phyloP scores from a whole-genome alignment of 106 monocot species.

The Cymbidium sinense region DNA sequence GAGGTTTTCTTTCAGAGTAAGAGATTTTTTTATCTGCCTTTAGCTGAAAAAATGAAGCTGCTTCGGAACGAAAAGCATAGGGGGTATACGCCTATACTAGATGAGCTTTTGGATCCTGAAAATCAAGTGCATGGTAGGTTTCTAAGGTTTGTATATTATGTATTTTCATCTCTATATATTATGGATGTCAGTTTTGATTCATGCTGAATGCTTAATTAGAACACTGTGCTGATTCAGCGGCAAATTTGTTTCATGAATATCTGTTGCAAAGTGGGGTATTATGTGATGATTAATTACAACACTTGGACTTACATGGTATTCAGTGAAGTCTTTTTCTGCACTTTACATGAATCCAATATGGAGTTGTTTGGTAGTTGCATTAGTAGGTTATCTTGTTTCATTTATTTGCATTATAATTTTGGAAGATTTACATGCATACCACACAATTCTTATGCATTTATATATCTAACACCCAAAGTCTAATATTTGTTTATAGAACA shows the following conservation, averaged over 20 bases:
- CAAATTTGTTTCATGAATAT: neutral
- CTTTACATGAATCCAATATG: neutral
- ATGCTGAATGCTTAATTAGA: neutral
- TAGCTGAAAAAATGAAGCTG: constrained; percentile 58
- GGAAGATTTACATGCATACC: too few species aligned
- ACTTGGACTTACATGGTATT: neutral
- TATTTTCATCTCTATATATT: neutral
- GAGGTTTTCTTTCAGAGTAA: constrained; percentile 57
- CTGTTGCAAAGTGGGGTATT: neutral
- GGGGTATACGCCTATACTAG: constrained; percentile 63
- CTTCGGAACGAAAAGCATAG: constrained; percentile 70
- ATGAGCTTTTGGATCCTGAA: constrained; percentile 62
- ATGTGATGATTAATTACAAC: neutral
- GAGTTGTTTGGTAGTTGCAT: too few species aligned
- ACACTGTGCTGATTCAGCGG: neutral
- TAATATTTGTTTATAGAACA: too few species aligned
- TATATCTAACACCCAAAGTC: too few species aligned
- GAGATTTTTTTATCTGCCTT: constrained; percentile 52
- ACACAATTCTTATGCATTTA: too few species aligned
- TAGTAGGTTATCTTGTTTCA: too few species aligned
- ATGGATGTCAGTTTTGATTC: neutral
- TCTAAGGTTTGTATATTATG: neutral
- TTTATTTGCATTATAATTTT: too few species aligned
- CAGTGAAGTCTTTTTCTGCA: neutral
- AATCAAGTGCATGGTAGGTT: constrained; percentile 63